A percentile compares a stretch with the other conserved stretches of the same genome.
Conservation (phyloP, 345 rosid genomes). For the Physaria fendleri region DNA sequence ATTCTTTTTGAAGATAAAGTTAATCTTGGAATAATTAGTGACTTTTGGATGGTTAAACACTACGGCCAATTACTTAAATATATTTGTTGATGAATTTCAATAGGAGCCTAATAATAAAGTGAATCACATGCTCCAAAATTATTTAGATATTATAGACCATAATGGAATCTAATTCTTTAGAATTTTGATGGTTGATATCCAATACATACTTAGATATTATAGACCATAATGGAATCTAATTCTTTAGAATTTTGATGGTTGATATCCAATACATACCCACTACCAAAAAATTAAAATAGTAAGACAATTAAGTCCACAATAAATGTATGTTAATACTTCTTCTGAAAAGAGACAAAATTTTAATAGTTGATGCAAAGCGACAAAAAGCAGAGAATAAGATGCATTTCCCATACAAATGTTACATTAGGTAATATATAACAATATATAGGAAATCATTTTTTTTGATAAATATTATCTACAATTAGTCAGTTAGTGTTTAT, state of each 20-base stretch:
- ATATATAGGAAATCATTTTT: neutral
- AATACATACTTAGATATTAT: slow-evolving; percentile 6
- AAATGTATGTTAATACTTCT: neutral
- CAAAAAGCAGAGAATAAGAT: slow-evolving; percentile 19
- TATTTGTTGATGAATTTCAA: neutral
- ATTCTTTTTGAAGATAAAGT: too few species aligned
- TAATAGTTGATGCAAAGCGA: slow-evolving; percentile 18
- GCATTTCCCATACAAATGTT: slow-evolving; percentile 22
- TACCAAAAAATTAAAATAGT: neutral
- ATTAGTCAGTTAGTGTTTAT: too few species aligned
- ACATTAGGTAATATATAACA: slow-evolving; percentile 7
- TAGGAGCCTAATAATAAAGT: neutral
- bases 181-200: slow-evolving; percentile 11
- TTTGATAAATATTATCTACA: too few species aligned
- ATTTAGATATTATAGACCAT: neutral
- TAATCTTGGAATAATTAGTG: neutral
- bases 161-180: slow-evolving; percentile 17
- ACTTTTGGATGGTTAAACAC: neutral
- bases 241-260: slow-evolving; percentile 11
- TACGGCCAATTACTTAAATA: neutral
- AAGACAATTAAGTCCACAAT: neutral
- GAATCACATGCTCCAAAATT: neutral
- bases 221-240: slow-evolving; percentile 10
- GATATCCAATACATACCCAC: slow-evolving; percentile 20
- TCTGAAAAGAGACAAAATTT: neutral